These are phyloP conservation scores for Croton setiger DNA, from an alignment of 441 rosid species.

Conservation along the genomic window DNA sequence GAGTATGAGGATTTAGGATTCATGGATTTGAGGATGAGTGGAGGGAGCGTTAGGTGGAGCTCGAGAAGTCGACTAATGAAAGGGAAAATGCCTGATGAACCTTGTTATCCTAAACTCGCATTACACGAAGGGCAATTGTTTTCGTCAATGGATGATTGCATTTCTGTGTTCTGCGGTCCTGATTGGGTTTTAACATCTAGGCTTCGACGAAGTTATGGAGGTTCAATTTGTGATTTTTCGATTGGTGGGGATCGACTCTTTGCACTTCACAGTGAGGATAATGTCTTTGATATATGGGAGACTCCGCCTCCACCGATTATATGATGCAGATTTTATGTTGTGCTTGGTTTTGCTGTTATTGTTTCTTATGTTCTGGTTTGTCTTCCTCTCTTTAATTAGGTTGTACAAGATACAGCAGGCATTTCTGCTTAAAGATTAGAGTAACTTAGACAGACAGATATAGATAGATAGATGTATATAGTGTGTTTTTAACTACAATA, in stretches of 20 bases:
- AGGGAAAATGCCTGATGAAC: conserved; percentile 82
- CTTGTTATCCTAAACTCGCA: conserved; percentile 72
- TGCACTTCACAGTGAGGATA: background rate
- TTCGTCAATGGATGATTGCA: conserved; percentile 4
- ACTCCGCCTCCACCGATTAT: conserved; percentile 48
- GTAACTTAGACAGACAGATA: background rate
- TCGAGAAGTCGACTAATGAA: conserved; percentile 82
- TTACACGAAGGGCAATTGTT: background rate
- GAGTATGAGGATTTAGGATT: conserved; percentile 94
- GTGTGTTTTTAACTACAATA: background rate
- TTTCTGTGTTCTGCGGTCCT: background rate
- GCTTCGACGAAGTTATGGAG: background rate
- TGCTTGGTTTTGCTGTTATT: conserved; percentile 17
- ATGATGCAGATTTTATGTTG: conserved; percentile 35
- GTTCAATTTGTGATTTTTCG: background rate
- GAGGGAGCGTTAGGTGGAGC: conserved; percentile 85
- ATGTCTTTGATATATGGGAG: conserved; percentile 3
- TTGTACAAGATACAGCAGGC: conserved; percentile 21
- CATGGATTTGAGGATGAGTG: conserved; percentile 67
- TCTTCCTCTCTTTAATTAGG: background rate
- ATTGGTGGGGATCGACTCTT: conserved; percentile 4
- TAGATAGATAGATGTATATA: background rate
- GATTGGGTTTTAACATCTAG: background rate
- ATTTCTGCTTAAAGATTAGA: conserved; percentile 14
- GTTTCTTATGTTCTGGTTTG: conserved; percentile 11